These are phyloP conservation scores for Penicillium lagena DNA, from an alignment of 495 filamentous ascomycete species.

Conservation along the genomic window DNA sequence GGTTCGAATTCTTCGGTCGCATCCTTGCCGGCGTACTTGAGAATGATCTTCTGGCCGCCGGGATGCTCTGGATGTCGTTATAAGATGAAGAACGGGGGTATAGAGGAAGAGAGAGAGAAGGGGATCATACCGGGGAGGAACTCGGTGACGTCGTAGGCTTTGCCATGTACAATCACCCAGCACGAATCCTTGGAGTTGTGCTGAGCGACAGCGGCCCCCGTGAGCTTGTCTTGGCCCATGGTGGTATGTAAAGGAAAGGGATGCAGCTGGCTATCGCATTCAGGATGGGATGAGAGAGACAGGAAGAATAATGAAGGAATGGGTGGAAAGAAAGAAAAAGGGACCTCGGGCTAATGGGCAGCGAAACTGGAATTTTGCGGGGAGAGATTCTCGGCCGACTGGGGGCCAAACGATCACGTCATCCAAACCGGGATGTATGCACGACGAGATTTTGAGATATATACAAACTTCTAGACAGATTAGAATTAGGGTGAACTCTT, in stretches of 20 bases:
- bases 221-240: constrained; percentile 45
- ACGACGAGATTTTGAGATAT: too few relatives aligned
- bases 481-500: too few relatives aligned
- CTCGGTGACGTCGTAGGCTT: constrained; percentile 88
- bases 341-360: constrained; percentile 26
- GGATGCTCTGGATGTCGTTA: constrained; percentile 57
- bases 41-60: constrained; percentile 74
- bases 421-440: too few relatives aligned
- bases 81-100: background rate
- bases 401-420: too few relatives aligned
- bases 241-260: constrained; percentile 1
- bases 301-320: background rate
- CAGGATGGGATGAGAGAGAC: background rate
- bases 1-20: constrained; percentile 88
- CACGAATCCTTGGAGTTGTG: constrained; percentile 79
- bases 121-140: constrained; percentile 58
- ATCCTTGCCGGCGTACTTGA: constrained; percentile 79
- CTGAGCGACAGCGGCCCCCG: constrained; percentile 69
- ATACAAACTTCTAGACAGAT: too few relatives aligned
- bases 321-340: constrained; percentile 5
- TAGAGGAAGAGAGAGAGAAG: background rate
- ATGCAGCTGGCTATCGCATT: background rate
- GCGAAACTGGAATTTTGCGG: constrained; percentile 16
- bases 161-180: constrained; percentile 83
- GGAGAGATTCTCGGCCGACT: constrained; percentile 22